Evolutionary conservation across 345 rosid species (phyloP).

Genomic region (Pseudoturritis turrita): DNA sequence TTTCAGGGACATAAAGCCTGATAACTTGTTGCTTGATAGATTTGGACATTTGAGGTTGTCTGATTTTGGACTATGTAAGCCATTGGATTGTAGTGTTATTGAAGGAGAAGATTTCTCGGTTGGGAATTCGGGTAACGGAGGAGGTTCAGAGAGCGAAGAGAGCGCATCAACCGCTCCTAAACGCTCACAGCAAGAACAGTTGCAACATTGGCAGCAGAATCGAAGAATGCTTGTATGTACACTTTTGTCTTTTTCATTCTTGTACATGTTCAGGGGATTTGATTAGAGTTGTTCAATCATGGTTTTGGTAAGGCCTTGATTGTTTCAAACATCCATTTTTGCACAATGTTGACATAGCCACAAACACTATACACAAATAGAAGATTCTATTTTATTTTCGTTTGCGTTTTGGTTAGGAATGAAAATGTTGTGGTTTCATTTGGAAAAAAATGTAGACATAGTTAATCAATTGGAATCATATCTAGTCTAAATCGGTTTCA

Average conservation of each 20-base stretch:
- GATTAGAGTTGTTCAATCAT: too few species aligned
- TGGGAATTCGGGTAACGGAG: slow-evolving; percentile 37
- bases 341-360: too few species aligned
- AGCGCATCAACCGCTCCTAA: slow-evolving; percentile 47
- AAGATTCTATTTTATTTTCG: too few species aligned
- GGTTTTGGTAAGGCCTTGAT: too few species aligned
- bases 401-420: too few species aligned
- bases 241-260: not conserved
- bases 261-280: not conserved
- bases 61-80: slow-evolving; percentile 95
- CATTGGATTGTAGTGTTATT: slow-evolving; percentile 77
- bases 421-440: too few species aligned
- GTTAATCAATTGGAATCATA: too few species aligned
- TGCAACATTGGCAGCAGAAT: slow-evolving; percentile 90
- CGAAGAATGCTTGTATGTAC: slow-evolving; percentile 75
- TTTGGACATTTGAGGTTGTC: slow-evolving; percentile 83
- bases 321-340: too few species aligned
- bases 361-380: too few species aligned
- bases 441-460: too few species aligned
- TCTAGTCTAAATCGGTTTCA: too few species aligned
- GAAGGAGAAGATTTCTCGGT: slow-evolving; percentile 66
- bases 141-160: slow-evolving; percentile 33
- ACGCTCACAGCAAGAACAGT: slow-evolving; percentile 87
- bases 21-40: slow-evolving; percentile 86
- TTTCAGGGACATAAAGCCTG: slow-evolving; percentile 89